These are phyloP conservation scores for Paraphaeosphaeria minitans DNA, from an alignment of 2,329 filamentous ascomycete genomes.

Conservation along the genomic window DNA sequence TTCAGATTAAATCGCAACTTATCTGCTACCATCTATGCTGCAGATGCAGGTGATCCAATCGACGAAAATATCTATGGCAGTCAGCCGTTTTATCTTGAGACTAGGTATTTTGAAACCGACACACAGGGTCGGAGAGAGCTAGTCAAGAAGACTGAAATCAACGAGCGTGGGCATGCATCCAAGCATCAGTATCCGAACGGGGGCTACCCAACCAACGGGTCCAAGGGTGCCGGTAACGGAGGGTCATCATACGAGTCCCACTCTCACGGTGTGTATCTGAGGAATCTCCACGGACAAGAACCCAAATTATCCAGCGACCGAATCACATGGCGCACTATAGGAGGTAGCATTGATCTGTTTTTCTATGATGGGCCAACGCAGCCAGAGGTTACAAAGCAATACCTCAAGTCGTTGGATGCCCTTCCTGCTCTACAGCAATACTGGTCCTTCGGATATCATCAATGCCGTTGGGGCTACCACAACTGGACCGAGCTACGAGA, in stretches of 20 bases:
- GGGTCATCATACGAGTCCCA: slow-evolving; percentile 65
- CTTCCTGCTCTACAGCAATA: slow-evolving; percentile 78
- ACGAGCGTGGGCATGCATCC: slow-evolving; percentile 20
- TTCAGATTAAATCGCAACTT: slow-evolving; percentile 74
- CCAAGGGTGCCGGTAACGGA: slow-evolving; percentile 38
- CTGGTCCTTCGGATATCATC: slow-evolving; percentile 80
- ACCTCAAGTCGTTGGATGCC: slow-evolving; percentile 69
- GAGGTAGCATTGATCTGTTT: slow-evolving; percentile 78
- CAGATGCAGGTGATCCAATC: slow-evolving; percentile 69
- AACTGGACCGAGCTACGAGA: slow-evolving; percentile 72
- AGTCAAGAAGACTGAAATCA: slow-evolving; percentile 58
- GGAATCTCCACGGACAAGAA: slow-evolving; percentile 79
- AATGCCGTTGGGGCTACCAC: slow-evolving; percentile 81
- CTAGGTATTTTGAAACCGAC: slow-evolving; percentile 70
- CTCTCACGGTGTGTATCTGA: slow-evolving; percentile 77
- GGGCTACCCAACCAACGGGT: slow-evolving; percentile 5
- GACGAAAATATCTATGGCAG: slow-evolving; percentile 74
- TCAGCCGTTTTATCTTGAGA: slow-evolving; percentile 81
- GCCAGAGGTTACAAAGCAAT: slow-evolving; percentile 70
- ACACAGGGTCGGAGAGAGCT: slow-evolving; percentile 56
- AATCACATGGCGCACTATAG: slow-evolving; percentile 75
- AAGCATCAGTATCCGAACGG: slow-evolving; percentile 5
- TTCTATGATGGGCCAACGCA: slow-evolving; percentile 77
- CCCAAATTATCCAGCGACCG: slow-evolving; percentile 66
- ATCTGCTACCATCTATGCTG: slow-evolving; percentile 70